Conservation (phyloP, 2,329 filamentous ascomycete species). For the Nemania serpens region DNA sequence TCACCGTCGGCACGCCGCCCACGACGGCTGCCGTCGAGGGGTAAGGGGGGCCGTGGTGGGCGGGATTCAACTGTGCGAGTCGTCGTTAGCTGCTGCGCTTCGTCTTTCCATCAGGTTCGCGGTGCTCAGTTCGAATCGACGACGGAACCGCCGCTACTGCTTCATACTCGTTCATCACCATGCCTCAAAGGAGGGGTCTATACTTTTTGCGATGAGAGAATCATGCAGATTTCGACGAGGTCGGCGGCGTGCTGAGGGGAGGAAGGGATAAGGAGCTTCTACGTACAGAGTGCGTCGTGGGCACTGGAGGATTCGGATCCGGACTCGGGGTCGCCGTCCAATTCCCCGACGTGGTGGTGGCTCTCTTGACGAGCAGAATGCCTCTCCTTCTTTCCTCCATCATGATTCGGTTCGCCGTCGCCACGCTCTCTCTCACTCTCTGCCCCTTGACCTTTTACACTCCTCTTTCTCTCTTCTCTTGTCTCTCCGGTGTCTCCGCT, state of each 20-base stretch:
- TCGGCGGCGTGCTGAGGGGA: too few species aligned
- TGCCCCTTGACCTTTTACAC: background rate
- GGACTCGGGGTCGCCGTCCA: conserved; percentile 22
- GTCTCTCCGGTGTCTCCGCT: background rate
- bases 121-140: too few species aligned
- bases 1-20: conserved; percentile 32
- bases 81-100: conserved; percentile 1
- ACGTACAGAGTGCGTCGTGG: conserved; percentile 15
- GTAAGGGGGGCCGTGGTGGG: conserved; percentile 31
- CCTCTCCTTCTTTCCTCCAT: background rate
- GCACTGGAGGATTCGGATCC: conserved; percentile 1
- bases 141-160: too few species aligned
- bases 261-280: background rate
- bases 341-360: conserved; percentile 13
- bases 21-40: conserved; percentile 29
- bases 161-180: too few species aligned
- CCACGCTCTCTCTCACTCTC: background rate
- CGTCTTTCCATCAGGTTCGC: background rate
- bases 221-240: too few species aligned
- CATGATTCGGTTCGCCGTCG: background rate
- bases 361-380: conserved; percentile 11
- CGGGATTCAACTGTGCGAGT: background rate
- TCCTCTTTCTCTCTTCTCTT: background rate
- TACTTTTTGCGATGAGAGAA: too few species aligned
- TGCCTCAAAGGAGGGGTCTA: too few species aligned